A percentile compares a stretch with the other conserved stretches of the same genome.
These are phyloP conservation scores for Aurantiochytrium sp. DNA, from an alignment of 108 stramenopile genomes.

Conservation along the genomic window DNA sequence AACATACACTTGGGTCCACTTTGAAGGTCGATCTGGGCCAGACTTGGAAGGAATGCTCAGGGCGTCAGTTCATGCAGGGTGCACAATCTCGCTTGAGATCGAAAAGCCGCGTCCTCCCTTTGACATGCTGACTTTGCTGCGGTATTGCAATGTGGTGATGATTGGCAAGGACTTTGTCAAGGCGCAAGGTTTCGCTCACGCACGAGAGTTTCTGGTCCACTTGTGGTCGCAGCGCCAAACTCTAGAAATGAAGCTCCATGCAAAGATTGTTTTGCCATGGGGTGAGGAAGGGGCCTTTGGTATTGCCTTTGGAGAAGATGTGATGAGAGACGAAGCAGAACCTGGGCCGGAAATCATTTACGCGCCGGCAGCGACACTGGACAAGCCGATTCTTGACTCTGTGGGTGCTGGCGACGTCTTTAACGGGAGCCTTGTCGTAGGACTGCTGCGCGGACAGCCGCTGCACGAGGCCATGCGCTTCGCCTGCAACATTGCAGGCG, in stretches of 20 bases:
- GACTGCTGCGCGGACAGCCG: not conserved
- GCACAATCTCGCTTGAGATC: not conserved
- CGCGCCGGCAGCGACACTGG: not conserved
- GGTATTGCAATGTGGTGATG: not conserved
- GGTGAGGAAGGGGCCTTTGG: not conserved
- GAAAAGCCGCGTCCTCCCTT: not conserved
- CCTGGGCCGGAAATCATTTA: not conserved
- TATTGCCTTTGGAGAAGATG: not conserved
- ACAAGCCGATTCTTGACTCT: not conserved
- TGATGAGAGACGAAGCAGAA: not conserved
- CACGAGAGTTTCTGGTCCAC: not conserved
- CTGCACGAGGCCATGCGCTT: not conserved
- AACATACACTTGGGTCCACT: not conserved
- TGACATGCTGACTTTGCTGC: not conserved
- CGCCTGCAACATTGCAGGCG: not conserved
- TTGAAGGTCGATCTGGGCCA: not conserved
- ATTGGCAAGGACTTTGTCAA: not conserved
- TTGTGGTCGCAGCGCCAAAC: not conserved
- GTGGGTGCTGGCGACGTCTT: not conserved
- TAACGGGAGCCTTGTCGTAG: not conserved
- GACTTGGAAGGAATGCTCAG: not conserved
- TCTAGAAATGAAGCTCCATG: not conserved
- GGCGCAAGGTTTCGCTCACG: not conserved
- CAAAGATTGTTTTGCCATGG: not conserved
- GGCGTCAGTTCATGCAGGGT: not conserved